Evolutionary conservation across 257 asterid species (phyloP), one percentile per base, ranked within the genome.

Genomic region (Gynochthodes officinalis): DNA sequence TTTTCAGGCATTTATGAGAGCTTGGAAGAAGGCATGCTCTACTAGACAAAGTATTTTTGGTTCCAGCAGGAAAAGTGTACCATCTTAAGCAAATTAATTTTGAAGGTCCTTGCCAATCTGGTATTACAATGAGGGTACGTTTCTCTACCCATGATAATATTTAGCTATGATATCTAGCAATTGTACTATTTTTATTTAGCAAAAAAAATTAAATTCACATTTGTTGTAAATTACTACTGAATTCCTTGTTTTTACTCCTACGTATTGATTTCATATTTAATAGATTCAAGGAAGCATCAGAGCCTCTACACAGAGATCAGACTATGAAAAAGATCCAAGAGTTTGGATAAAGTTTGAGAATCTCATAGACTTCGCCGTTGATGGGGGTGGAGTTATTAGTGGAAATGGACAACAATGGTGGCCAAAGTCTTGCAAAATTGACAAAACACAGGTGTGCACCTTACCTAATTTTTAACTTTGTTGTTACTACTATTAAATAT

Each of bases 381-480:
- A 55, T 73, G 99, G 99, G 28, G 90, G 92, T 27, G 99, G 99
- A 49, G 83, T 84, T 16, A 78, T 94, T 0, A 87, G 89, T 76
- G 99, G 99, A 23, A 89, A 88, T 68, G 99, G 97, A 15, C 81
- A 84, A 71, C 79, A 84, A 18, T 94, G 99, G 99, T 94, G 99
- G 99, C 82, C 83, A 18, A 82, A 75, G 65, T 90, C 97, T 48
- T 94, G 99, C 84, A 94, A 84, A 77, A 75, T 85, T 69, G 88
- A 88, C 83, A 81, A 88, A 75, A 80, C 75, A 37, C 57, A 70
- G 84, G 97, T 90, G 74, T 27, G 70, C n/a, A 35, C 4, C 42
- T 9, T n/a, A 52, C 1, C 6, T 19, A 3, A 48, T 14, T n/a
- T n/a, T n/a, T n/a, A n/a, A n/a, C n/a, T n/a, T n/a, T n/a, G n/a